A percentile compares a stretch with the other conserved stretches of the same genome.
Evolutionary conservation across 345 rosid genomes (phyloP).

Genomic region (Eucalyptus erythrocorys): DNA sequence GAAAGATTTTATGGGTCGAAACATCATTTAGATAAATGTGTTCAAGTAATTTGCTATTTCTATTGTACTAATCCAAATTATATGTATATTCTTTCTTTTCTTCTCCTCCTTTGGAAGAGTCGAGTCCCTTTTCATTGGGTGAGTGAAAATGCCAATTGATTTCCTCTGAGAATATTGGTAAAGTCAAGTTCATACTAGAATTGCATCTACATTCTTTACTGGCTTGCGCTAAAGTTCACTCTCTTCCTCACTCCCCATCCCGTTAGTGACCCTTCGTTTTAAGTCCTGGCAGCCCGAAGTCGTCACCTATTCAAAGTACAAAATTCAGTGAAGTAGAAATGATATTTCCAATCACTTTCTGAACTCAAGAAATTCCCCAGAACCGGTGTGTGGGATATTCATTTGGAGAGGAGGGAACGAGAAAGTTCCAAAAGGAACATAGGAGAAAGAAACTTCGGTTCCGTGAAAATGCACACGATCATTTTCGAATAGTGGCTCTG

Average conservation of each 20-base stretch:
- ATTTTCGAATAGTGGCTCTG: too few relatives aligned
- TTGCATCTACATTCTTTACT: not conserved
- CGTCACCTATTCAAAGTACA: not conserved
- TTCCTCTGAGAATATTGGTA: not conserved
- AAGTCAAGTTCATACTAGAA: not conserved
- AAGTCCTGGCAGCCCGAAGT: not conserved
- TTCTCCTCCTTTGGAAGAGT: not conserved
- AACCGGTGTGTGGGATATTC: not conserved
- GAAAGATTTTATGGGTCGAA: accelerated
- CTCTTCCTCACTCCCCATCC: not conserved
- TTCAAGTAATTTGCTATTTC: not conserved
- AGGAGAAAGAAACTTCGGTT: not conserved
- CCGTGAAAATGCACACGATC: not conserved
- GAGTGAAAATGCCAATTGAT: not conserved
- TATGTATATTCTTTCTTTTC: too few relatives aligned
- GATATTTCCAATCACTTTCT: not conserved
- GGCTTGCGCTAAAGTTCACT: accelerated
- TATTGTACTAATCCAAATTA: accelerated
- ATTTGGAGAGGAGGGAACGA: not conserved
- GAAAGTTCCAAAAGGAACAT: not conserved
- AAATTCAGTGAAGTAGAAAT: not conserved
- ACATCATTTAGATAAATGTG: not conserved
- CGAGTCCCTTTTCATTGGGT: not conserved
- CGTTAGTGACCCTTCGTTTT: not conserved
- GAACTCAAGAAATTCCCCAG: not conserved